Conservation (phyloP, 2,329 filamentous ascomycete genomes). For the Polychaeton citri region DNA sequence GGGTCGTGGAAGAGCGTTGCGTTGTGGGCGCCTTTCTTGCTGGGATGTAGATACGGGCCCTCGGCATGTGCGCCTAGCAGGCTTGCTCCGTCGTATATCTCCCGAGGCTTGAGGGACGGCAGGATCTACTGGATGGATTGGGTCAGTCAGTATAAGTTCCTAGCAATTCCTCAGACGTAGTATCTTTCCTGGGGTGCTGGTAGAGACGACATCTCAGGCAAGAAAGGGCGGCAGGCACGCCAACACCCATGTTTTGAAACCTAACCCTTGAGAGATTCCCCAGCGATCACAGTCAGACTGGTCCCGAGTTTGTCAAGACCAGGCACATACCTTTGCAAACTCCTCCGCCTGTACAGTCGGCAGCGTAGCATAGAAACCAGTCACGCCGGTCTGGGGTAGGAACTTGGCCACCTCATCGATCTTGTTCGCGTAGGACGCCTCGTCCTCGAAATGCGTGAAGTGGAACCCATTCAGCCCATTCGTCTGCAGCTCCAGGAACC, state of each 20-base stretch:
- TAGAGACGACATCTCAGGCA: no score
- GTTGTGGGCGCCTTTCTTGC: constrained; percentile 42
- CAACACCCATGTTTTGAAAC: neutral
- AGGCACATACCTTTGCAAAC: constrained; percentile 27
- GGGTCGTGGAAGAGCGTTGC: constrained; percentile 30
- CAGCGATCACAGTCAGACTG: no score
- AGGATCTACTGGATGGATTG: constrained; percentile 29
- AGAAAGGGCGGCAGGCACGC: constrained; percentile 1
- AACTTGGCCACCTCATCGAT: constrained; percentile 35
- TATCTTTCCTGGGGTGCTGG: no score
- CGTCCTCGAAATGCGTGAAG: constrained; percentile 37
- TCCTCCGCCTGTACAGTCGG: constrained; percentile 35
- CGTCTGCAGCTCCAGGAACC: constrained; percentile 43
- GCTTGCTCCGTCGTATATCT: constrained; percentile 30
- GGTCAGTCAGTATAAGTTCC: no score
- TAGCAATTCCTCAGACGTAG: no score
- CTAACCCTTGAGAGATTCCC: no score
- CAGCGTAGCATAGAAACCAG: constrained; percentile 41
- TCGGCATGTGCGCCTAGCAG: constrained; percentile 44
- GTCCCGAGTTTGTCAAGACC: constrained; percentile 50
- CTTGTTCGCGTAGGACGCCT: constrained; percentile 27
- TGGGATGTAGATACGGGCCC: constrained; percentile 41
- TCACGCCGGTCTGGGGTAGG: constrained; percentile 39
- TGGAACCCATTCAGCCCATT: constrained; percentile 42
- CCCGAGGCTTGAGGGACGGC: constrained; percentile 31